phyloP scores from a whole-genome alignment of 495 filamentous ascomycete species.

The Aspergillus leporis region DNA sequence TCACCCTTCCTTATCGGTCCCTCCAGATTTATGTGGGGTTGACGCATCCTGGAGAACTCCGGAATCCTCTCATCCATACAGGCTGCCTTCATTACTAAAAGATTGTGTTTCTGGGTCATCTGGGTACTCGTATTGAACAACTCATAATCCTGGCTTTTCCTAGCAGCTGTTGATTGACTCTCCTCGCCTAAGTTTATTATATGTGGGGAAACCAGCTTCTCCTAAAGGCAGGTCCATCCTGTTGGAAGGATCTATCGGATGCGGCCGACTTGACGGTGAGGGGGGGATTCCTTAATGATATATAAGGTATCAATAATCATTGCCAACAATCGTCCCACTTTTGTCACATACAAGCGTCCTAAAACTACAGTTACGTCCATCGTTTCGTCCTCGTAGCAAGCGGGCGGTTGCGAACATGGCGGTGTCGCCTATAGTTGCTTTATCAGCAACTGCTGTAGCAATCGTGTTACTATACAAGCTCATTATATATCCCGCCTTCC shows the following conservation, averaged over 20 bases:
- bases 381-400: neutral
- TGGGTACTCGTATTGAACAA: neutral
- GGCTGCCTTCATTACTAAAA: neutral
- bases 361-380: neutral
- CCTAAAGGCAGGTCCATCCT: constrained; percentile 11
- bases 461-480: constrained; percentile 51
- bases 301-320: neutral
- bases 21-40: neutral
- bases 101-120: neutral
- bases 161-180: neutral
- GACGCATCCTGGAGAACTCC: neutral
- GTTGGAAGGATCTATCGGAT: neutral
- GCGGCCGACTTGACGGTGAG: neutral
- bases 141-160: neutral
- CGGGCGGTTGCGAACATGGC: constrained; percentile 26
- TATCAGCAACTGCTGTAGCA: constrained; percentile 16
- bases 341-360: neutral
- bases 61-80: neutral
- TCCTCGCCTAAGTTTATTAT: neutral
- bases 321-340: neutral
- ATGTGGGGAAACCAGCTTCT: constrained; percentile 1
- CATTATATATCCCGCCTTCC: constrained; percentile 59
- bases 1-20: neutral
- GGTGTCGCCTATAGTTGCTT: constrained; percentile 21
- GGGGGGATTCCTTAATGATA: neutral